Conservation (phyloP, 2,329 filamentous ascomycete genomes). For the Aspergillus viridinutans region DNA sequence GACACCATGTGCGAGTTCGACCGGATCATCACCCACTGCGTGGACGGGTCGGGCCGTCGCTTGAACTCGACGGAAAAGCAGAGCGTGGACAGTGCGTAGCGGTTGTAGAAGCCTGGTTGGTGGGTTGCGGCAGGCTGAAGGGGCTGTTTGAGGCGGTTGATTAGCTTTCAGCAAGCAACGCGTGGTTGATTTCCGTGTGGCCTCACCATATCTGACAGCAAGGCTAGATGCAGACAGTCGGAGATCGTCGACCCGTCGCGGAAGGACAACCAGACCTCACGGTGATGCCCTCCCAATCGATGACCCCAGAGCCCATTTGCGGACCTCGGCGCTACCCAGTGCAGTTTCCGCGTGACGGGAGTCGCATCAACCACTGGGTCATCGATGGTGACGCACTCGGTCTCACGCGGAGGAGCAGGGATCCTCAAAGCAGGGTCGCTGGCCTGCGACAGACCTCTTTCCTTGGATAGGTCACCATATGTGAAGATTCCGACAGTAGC, state of each 20-base stretch:
- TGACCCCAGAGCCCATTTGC: conserved; percentile 20
- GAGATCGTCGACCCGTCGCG: conserved; percentile 16
- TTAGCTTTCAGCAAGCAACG: background rate
- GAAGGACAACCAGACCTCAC: conserved; percentile 21
- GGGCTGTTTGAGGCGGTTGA: conserved; percentile 6
- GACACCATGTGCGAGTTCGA: conserved; percentile 15
- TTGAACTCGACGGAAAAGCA: conserved; percentile 23
- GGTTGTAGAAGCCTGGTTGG: conserved; percentile 14
- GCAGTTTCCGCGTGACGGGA: conserved; percentile 17
- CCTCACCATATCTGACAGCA: conserved; percentile 18
- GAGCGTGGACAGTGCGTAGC: conserved; percentile 17
- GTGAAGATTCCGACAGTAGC: conserved; percentile 15
- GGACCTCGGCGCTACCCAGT: conserved; percentile 17
- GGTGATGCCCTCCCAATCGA: conserved; percentile 17
- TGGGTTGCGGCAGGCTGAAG: conserved; percentile 21
- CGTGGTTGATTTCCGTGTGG: too few relatives aligned
- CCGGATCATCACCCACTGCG: conserved; percentile 16
- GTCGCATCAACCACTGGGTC: conserved; percentile 20
- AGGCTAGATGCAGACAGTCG: conserved; percentile 12
- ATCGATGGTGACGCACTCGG: conserved; percentile 17
- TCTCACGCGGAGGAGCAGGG: conserved; percentile 9
- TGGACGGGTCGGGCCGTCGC: conserved; percentile 15
- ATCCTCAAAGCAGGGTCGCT: background rate
- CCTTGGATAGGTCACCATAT: conserved; percentile 13
- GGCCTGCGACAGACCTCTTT: conserved; percentile 13